Percentiles rank a stretch among this genome's conserved stretches.
Evolutionary conservation across 306 rosid genomes (phyloP).

Genomic region (Castanea sativa): DNA sequence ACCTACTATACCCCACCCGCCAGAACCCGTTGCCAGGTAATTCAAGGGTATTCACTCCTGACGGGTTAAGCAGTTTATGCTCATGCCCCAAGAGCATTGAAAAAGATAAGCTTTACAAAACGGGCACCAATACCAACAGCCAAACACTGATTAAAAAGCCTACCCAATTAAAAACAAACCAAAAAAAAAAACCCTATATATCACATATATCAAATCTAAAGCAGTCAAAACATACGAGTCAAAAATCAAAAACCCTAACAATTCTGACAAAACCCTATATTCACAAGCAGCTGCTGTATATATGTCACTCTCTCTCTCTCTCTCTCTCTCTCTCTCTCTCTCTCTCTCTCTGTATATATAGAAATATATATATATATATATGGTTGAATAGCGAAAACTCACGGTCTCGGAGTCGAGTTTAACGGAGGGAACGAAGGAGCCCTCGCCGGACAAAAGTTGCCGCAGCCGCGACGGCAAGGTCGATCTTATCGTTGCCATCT

Average conservation of each 20-base stretch:
- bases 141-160: background rate
- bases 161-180: background rate
- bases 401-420: constrained; percentile 90
- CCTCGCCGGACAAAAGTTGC: constrained; percentile 81
- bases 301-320: no score
- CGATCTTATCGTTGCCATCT: constrained; percentile 84
- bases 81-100: no score
- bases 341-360: background rate
- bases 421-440: constrained; percentile 77
- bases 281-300: background rate
- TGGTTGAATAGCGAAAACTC: constrained; percentile 23
- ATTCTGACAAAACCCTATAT: constrained; percentile 5
- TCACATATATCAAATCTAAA: background rate
- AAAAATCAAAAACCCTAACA: constrained; percentile 23
- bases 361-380: background rate
- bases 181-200: background rate
- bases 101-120: background rate
- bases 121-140: background rate
- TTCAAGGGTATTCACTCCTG: no score
- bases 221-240: background rate
- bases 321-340: no score
- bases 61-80: no score
- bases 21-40: no score
- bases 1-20: no score
- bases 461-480: constrained; percentile 97